Evolutionary conservation across 495 filamentous ascomycete genomes (phyloP).

Genomic region (Xylaria venustula): DNA sequence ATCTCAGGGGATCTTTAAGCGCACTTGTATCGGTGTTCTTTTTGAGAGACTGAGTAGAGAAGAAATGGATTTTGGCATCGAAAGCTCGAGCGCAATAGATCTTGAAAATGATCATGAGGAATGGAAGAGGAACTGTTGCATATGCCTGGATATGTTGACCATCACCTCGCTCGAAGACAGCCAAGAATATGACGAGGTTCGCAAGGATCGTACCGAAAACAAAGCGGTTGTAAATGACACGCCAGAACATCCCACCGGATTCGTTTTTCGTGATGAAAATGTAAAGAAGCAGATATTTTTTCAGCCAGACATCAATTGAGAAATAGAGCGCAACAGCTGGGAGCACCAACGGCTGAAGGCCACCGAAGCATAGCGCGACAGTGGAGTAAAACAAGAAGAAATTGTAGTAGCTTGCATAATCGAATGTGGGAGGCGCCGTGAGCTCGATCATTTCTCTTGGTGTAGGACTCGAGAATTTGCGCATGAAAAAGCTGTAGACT

Average conservation of each 20-base stretch:
- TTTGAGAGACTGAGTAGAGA: conserved; percentile 62
- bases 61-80: conserved; percentile 75
- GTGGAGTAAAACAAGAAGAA: conserved; percentile 93
- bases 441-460: conserved; percentile 91
- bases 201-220: conserved; percentile 78
- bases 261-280: conserved; percentile 96
- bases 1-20: conserved; percentile 45
- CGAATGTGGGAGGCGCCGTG: conserved; percentile 88
- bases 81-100: conserved; percentile 74
- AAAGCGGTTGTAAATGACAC: conserved; percentile 84
- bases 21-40: conserved; percentile 42
- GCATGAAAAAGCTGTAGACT: conserved; percentile 74
- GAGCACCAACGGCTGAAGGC: conserved; percentile 86
- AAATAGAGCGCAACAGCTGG: conserved; percentile 91
- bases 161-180: conserved; percentile 59
- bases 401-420: conserved; percentile 96
- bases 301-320: conserved; percentile 77
- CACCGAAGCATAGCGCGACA: conserved; percentile 80
- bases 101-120: conserved; percentile 84
- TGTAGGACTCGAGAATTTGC: conserved; percentile 82
- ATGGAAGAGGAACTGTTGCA: conserved; percentile 71
- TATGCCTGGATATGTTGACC: conserved; percentile 57
- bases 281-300: conserved; percentile 94
- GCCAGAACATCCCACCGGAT: conserved; percentile 93
- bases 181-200: conserved; percentile 75